Evolutionary conservation across 2,329 filamentous ascomycete genomes (phyloP), one percentile per base, ranked within the genome.

Genomic region (Alternaria infectoria): DNA sequence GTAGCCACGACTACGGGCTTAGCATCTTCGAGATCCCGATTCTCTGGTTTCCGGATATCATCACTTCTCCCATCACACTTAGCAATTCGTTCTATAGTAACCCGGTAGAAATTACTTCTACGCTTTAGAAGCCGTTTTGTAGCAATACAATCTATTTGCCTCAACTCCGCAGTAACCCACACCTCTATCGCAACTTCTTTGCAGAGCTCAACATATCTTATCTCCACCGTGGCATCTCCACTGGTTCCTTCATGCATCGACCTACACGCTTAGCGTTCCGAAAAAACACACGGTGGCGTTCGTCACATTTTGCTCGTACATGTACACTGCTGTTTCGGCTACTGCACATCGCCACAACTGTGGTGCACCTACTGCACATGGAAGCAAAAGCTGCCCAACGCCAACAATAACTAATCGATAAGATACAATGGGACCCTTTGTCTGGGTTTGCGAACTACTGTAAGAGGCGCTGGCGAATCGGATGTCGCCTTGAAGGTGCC

Each of bases 271-370:
- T 54, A 17, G 32, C 25, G 52, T 44, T 44, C 52, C 52, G 19
- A 12, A 21, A 36, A 30, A 30, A 30, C 19, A 15, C 10, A 32
- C 9, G 49, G 25, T 49, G 45, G 49, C 49, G 49, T 52, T 36
- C 19, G 13, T 23, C 30, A 52, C 28, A 17, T 19, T 40, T 40
- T 49, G 45, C 45, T 49, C 15, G 15, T 28, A 43, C 28, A 26
- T 23, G 49, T 32, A 21, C 13, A 23, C 46, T 19, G 36, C 10
- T 19, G 56, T 58, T 51, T 58, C 46, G 47, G 46, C 56, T 51
- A 51, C 56, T 51, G 45, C 56, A 51, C 43, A 17, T 32, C 13
- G 56, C 46, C 56, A 51, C 55, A 28, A 12, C 32, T 58, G 11
- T 44, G 23, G 17, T 40, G 46, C 44, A 23, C 13, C 32, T 28